Evolutionary conservation across 176 grass and related monocot genomes (phyloP).

Genomic region (Pontederia crassipes): DNA sequence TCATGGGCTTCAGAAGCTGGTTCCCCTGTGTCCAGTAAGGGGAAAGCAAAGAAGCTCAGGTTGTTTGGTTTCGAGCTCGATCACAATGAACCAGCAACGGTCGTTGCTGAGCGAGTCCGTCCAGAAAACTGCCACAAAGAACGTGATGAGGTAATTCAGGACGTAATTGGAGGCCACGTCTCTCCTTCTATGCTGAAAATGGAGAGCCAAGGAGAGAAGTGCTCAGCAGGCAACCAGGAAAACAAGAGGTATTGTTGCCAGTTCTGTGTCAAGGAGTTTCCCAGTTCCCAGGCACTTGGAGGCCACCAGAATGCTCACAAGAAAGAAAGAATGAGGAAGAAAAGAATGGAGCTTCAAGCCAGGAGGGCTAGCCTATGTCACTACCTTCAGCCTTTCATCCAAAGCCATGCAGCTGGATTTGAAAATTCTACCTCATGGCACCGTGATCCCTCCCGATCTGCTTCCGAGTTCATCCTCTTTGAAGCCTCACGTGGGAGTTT

Average conservation of each 20-base stretch:
- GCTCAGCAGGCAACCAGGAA: neutral
- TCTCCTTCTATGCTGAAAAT: too few species aligned
- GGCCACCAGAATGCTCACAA: constrained; percentile 32
- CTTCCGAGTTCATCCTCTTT: neutral
- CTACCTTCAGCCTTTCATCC: constrained; percentile 19
- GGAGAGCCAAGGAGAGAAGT: neutral
- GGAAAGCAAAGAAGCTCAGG: constrained; percentile 24
- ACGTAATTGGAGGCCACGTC: too few species aligned
- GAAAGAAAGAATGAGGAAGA: constrained; percentile 25
- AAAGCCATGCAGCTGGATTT: constrained; percentile 3
- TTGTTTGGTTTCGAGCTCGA: constrained; percentile 28
- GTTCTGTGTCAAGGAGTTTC: constrained; percentile 30
- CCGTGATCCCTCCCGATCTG: neutral
- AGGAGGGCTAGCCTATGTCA: constrained; percentile 1
- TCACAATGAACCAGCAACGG: neutral
- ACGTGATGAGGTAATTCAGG: neutral
- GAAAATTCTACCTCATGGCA: constrained; percentile 5
- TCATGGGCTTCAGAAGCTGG: neutral
- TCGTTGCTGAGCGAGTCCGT: neutral
- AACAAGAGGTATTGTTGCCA: constrained; percentile 24
- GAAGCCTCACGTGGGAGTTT: constrained; percentile 9
- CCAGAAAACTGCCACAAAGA: neutral
- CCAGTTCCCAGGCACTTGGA: constrained; percentile 35
- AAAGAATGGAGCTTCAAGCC: constrained; percentile 13
- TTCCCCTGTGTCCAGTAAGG: neutral